phyloP scores from a whole-genome alignment of 257 asterid genomes.

The Fraxinus americana region DNA sequence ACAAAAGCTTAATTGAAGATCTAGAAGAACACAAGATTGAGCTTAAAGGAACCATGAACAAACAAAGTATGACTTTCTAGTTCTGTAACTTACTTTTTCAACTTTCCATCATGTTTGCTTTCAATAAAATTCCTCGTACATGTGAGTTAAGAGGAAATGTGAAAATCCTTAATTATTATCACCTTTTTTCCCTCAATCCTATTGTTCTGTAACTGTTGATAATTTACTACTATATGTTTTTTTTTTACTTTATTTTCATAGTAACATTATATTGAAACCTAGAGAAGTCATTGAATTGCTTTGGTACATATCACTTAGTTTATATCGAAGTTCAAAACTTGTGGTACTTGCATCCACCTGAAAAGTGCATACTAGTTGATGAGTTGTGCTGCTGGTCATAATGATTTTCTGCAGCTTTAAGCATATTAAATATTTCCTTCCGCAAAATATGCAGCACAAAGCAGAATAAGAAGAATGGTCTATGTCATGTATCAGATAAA shows the following conservation, averaged over 20 bases:
- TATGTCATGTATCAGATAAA: background rate
- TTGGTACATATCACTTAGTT: slow-evolving; percentile 13
- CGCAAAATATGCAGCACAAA: slow-evolving; percentile 8
- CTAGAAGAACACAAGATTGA: slow-evolving; percentile 73
- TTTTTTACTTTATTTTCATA: background rate
- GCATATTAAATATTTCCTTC: background rate
- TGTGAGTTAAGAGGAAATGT: slow-evolving; percentile 8
- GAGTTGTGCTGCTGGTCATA: background rate
- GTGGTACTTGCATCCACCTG: slow-evolving; percentile 10
- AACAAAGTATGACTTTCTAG: slow-evolving; percentile 57
- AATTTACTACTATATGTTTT: slow-evolving; percentile 16
- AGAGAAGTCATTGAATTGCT: background rate
- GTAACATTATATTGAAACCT: slow-evolving; percentile 18
- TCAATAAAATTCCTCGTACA: slow-evolving; percentile 19
- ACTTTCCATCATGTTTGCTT: slow-evolving; percentile 6
- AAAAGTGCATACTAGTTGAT: slow-evolving; percentile 2
- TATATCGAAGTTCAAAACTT: background rate
- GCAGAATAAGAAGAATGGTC: background rate
- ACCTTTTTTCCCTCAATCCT: background rate
- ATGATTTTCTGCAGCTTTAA: background rate
- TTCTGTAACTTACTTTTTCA: slow-evolving; percentile 8
- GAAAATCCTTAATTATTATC: slow-evolving; percentile 6
- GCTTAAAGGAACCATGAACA: slow-evolving; percentile 65
- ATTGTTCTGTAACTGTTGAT: slow-evolving; percentile 1
- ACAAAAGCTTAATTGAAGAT: slow-evolving; percentile 59